These are phyloP conservation scores for Microascus cirrosus DNA, from an alignment of 2,329 filamentous ascomycete genomes.

Conservation along the genomic window DNA sequence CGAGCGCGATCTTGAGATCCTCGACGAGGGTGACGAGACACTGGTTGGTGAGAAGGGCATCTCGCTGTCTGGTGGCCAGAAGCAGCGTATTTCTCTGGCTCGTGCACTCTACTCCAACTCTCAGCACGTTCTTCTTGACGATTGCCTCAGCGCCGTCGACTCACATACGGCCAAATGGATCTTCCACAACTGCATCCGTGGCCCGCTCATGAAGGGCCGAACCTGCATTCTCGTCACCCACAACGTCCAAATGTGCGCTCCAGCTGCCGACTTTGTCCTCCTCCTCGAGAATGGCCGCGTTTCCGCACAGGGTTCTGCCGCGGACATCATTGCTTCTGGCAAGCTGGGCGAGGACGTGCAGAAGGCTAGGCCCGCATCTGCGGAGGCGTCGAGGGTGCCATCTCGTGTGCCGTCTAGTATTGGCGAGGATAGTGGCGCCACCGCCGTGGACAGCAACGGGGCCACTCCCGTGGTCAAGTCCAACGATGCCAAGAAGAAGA, in stretches of 20 bases:
- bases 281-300: slow-evolving; percentile 81
- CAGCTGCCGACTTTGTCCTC: slow-evolving; percentile 69
- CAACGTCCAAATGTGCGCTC: slow-evolving; percentile 81
- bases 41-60: slow-evolving; percentile 96
- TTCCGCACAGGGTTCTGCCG: slow-evolving; percentile 61
- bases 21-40: slow-evolving; percentile 87
- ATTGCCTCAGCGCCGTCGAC: slow-evolving; percentile 92
- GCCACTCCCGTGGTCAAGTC: slow-evolving; percentile 33
- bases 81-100: slow-evolving; percentile 94
- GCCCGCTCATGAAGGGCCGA: slow-evolving; percentile 75
- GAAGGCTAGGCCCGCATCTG: slow-evolving; percentile 60
- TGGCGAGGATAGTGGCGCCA: slow-evolving; percentile 48
- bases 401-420: slow-evolving; percentile 71
- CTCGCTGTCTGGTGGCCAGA: slow-evolving; percentile 90
- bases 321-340: slow-evolving; percentile 75
- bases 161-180: slow-evolving; percentile 98
- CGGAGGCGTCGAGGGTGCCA: slow-evolving; percentile 57
- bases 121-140: slow-evolving; percentile 80
- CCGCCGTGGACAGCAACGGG: slow-evolving; percentile 36
- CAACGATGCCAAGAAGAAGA: slow-evolving; percentile 33
- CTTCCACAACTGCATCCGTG: slow-evolving; percentile 83
- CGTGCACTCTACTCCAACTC: slow-evolving; percentile 94
- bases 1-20: slow-evolving; percentile 81
- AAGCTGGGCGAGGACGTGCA: slow-evolving; percentile 77
- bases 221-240: slow-evolving; percentile 96